A percentile compares a stretch with the other conserved stretches of the same genome.
Conservation (phyloP, 768 basidiomycete genomes). For the Suillus sp. region DNA sequence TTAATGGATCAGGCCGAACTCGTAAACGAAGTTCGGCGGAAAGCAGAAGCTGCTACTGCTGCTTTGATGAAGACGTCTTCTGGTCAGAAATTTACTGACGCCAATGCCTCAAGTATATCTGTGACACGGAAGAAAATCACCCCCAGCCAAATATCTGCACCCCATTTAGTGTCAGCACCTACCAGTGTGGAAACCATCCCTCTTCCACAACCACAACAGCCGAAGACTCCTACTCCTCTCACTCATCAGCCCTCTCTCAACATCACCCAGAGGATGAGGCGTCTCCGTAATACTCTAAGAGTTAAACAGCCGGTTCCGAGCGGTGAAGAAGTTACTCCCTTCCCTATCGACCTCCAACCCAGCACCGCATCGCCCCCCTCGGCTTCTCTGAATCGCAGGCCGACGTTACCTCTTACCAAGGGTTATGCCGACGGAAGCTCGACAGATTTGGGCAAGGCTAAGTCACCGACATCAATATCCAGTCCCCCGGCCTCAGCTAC, state of each 20-base stretch:
- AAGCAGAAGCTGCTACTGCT: slow-evolving; percentile 65
- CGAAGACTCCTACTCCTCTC: slow-evolving; percentile 27
- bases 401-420: slow-evolving; percentile 52
- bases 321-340: slow-evolving; percentile 54
- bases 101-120: slow-evolving; percentile 44
- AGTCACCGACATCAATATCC: slow-evolving; percentile 51
- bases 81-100: slow-evolving; percentile 42
- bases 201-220: slow-evolving; percentile 39
- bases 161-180: slow-evolving; percentile 65
- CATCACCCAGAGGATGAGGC: slow-evolving; percentile 74
- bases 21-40: slow-evolving; percentile 65
- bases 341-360: slow-evolving; percentile 45
- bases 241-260: slow-evolving; percentile 45
- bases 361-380: slow-evolving; percentile 23
- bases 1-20: slow-evolving; percentile 56
- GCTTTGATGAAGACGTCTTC: slow-evolving; percentile 55
- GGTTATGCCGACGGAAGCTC: slow-evolving; percentile 33
- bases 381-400: slow-evolving; percentile 46
- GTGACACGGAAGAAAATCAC: slow-evolving; percentile 57
- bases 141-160: slow-evolving; percentile 65
- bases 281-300: slow-evolving; percentile 67
- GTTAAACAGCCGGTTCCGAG: slow-evolving; percentile 48
- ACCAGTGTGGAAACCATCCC: slow-evolving; percentile 70
- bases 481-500: slow-evolving; percentile 72
- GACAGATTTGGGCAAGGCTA: slow-evolving; percentile 55